Conservation (phyloP, 306 rosid species). For the Fragaria nilgerrensis region DNA sequence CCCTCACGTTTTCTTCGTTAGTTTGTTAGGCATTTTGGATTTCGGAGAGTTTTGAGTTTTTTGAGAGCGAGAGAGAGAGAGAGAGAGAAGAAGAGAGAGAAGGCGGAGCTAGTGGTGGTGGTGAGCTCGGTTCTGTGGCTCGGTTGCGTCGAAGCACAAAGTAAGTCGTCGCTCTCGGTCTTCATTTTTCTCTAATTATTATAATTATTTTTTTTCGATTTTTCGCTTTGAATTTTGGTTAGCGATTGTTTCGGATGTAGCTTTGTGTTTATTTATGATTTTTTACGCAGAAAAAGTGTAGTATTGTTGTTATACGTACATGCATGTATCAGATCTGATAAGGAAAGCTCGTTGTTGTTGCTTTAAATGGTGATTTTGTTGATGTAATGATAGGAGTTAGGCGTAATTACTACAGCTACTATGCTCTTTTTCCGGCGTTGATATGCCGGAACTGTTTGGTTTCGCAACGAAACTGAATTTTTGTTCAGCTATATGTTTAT, state of each 20-base stretch:
- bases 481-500: neutral
- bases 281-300: neutral
- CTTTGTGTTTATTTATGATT: neutral
- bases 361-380: conserved; percentile 10
- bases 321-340: conserved; percentile 45
- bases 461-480: neutral
- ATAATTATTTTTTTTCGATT: neutral
- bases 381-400: neutral
- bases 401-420: neutral
- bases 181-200: neutral
- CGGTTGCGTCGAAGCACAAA: conserved; percentile 6
- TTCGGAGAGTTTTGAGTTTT: conserved; percentile 3
- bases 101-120: conserved; percentile 19
- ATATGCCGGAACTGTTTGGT: neutral
- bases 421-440: neutral
- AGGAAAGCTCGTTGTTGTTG: conserved; percentile 11
- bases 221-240: neutral
- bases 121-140: neutral
- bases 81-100: conserved; percentile 20
- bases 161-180: conserved; percentile 18
- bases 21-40: conserved; percentile 21
- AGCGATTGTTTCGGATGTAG: neutral
- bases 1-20: conserved; percentile 18
- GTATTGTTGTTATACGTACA: neutral
- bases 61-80: conserved; percentile 28